Evolutionary conservation across 805 yeast species (phyloP), one percentile per base, ranked within the genome.

Genomic region (Spathaspora arborariae): DNA sequence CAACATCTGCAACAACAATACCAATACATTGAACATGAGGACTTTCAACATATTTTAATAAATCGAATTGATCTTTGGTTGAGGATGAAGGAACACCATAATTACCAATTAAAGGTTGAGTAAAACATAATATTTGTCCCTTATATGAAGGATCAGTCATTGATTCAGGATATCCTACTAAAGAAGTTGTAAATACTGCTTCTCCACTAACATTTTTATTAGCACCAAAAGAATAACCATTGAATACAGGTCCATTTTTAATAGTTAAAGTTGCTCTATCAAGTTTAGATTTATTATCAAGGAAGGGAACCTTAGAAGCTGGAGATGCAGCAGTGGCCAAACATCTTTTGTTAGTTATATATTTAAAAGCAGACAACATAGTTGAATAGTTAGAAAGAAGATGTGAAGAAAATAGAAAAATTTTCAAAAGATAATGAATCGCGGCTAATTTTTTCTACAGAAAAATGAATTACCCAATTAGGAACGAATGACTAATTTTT

Each of bases 61-160:
- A 73, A 56, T 88, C 88, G 71, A 70, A 91, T 66, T 89, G 82
- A 67, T 94, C 99, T 60, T 85, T 84, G 19, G 75, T 84, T 6
- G 79, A 74, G 24, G 87, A 82, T 0, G 94, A 84, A 20, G 99
- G 99, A 27, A 94, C 99, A 68, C 99, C 99, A 68, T 94, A 94
- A 70, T 94, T 94, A 55, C 99, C 99, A 59, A 94, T 89, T 62
- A 94, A 77, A 19, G 99, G 99, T 69, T 90, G 97, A 6, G 99
- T 94, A 72, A 94, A 88, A 51, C 94, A 96, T 55, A 94, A 80
- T 56, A 94, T 94, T 74, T 94, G 99, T 44, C 99, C 99, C 58
- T 83, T 84, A 68, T 94, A 94, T 5, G 97, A 90, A 34, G 99
- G 99, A 68, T 94, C 99, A 19, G 99, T 94, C 95, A 94, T 90